Base-by-base conservation (phyloP, 1,284 basidiomycete genomes). In the Caloboletus firmus region DNA sequence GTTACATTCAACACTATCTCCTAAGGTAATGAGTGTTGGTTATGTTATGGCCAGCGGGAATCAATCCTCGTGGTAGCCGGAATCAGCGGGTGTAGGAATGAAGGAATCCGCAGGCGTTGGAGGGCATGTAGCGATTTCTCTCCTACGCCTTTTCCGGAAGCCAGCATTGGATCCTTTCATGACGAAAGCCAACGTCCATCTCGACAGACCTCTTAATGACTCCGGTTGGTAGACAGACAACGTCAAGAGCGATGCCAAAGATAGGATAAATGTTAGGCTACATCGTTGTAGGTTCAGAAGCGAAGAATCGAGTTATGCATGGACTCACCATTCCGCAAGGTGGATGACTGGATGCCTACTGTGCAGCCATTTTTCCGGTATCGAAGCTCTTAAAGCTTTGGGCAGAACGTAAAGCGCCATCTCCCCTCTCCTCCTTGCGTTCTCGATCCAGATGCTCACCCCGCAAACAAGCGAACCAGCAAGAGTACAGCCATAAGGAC, bases 331-430 rank as follows among this genome's bases (percentile, higher is more conserved):
- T 71, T 90, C 88, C 13, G 71, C 65, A 41, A 77, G 56, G 30
- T 71, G 73, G 6, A 76, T 68, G 26, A 71, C 70, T 15, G 58
- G 60, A 36, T 72, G 74, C 5, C 76, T 72, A 49, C 74, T 77
- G 53, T 71, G 76, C 24, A 83, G 46, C 80, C 82, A 84, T 8
- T 62, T 64, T 55, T 80, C 71, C 1, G 85, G 79, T 15, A 91
- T 67, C 45, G 75, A 81, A 1, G 87, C 76, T 42, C 85, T 74
- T 24, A 90, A 63, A 11, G 87, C 88, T 53, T 81, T 74, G 1
- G 89, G 88, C 4, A 91, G 71, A 48, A 89, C 89, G 62, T 91
- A 91, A 39, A 91, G 66, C 0, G 87, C 82, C 73, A 91, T 88
- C 68, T 91, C 89, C 4, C 87, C 87, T 51, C 89, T 74, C 59